Evolutionary conservation across 2,329 filamentous ascomycete species (phyloP), one percentile per base, ranked within the genome.

Genomic region (Penicillium palitans): DNA sequence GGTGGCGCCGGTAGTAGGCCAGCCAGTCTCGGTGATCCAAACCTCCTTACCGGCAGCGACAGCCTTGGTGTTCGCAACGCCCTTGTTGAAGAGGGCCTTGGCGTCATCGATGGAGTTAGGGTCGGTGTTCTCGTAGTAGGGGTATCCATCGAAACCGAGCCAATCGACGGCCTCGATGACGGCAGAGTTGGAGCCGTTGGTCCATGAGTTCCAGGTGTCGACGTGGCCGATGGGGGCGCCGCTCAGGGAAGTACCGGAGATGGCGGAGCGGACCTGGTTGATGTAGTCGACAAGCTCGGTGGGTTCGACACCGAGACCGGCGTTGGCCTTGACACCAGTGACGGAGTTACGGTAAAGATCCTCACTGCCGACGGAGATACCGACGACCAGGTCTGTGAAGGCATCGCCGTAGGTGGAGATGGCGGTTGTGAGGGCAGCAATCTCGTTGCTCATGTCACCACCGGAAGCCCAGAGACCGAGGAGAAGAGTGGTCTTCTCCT

Each of bases 21-120:
- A 95, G 64, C 92, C 92, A 17, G 91, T 95, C 82, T 96, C 91
- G 29, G 91, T 95, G 62, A 96, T 83, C 90, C 90, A 95, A 66
- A 96, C 84, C 19, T 84, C 80, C 82, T 92, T 93, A 70, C 84
- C 84, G 37, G 81, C 79, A 37, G 84, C 81, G 45, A 80, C 87
- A 17, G 72, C 76, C 61, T 83, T 74, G 35, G 89, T 90, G 59
- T 82, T 80, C 50, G 81, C 76, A 40, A 89, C 80, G 17, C 90
- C 87, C 15, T 83, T 80, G 70, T 87, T 80, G 80, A 96, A 95
- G 51, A 92, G 84, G 19, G 74, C 67, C 69, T 85, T 84, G 67
- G 82, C 87, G 62, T 86, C 81, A 1, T 79, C 80, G 68, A 96
- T 87, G 67, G 76, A 76, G 79, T 92, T 92, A 68, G 79, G 67